phyloP scores from a whole-genome alignment of 1,139 yeast species.

The Yamadazyma diospyri region DNA sequence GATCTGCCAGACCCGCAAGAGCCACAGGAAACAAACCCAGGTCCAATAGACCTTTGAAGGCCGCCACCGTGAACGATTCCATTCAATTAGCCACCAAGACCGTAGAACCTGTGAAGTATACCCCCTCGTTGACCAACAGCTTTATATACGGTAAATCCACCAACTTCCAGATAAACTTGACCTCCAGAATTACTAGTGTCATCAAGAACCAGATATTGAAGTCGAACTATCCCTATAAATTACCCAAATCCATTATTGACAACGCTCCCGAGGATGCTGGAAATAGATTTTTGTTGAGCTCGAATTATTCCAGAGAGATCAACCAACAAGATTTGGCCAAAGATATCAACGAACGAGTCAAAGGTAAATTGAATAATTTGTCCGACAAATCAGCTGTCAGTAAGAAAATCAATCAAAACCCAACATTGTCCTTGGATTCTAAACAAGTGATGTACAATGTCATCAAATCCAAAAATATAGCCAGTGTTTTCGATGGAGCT shows the following conservation, averaged over 20 bases:
- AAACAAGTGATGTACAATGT: slow-evolving; percentile 29
- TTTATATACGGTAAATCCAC: slow-evolving; percentile 42
- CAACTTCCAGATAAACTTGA: slow-evolving; percentile 26
- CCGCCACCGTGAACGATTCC: slow-evolving; percentile 6
- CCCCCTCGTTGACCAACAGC: slow-evolving; percentile 19
- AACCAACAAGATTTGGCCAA: slow-evolving; percentile 21
- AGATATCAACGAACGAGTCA: slow-evolving; percentile 30
- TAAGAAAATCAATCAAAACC: slow-evolving; percentile 29
- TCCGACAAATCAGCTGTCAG: slow-evolving; percentile 9
- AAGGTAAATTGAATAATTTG: slow-evolving; percentile 24
- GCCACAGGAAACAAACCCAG: slow-evolving; percentile 2
- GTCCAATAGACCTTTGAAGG: slow-evolving; percentile 7
- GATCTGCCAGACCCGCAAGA: slow-evolving; percentile 5
- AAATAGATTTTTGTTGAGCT: slow-evolving; percentile 32
- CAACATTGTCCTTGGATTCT: slow-evolving; percentile 24
- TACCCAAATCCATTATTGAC: slow-evolving; percentile 37
- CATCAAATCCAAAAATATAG: slow-evolving; percentile 21
- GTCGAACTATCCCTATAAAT: slow-evolving; percentile 42
- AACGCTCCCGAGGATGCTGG: slow-evolving; percentile 18
- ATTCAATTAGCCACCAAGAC: slow-evolving; percentile 10
- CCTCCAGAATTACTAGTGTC: slow-evolving; percentile 41
- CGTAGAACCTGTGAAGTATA: slow-evolving; percentile 8
- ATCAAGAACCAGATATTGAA: slow-evolving; percentile 36
- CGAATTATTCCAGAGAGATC: slow-evolving; percentile 28
- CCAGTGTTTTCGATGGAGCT: slow-evolving; percentile 25